Percentiles rank a stretch among this genome's conserved stretches.
Conservation (phyloP, 192 early-diverging fungal species). For the Thamnidium elegans region DNA sequence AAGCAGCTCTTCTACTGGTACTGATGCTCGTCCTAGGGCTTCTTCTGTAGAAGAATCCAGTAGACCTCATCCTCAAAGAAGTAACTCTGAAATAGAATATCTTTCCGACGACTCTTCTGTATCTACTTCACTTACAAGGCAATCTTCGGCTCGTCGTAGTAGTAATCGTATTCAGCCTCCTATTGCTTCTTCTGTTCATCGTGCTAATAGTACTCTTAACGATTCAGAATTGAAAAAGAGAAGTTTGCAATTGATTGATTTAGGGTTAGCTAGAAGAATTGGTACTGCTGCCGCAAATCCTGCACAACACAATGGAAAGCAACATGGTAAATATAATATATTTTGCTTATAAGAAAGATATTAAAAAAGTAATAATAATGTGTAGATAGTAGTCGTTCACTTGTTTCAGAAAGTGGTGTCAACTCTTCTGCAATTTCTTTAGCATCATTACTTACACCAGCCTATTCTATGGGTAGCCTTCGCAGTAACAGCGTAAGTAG, state of each 20-base stretch:
- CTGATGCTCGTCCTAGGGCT: not conserved
- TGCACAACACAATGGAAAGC: constrained; percentile 5
- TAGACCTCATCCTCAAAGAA: not conserved
- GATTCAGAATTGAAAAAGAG: constrained; percentile 1
- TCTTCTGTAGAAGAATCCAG: constrained; percentile 9
- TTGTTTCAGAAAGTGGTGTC: not conserved
- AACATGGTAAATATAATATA: not conserved
- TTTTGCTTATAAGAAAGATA: no score
- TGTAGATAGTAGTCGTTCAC: constrained; percentile 10
- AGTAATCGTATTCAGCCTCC: not conserved
- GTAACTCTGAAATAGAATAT: constrained; percentile 4
- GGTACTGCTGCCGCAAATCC: not conserved
- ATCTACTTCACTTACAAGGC: not conserved
- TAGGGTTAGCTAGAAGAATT: constrained; percentile 12
- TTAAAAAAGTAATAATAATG: no score
- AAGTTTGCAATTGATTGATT: constrained; percentile 8
- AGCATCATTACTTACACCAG: constrained; percentile 15
- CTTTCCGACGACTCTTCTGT: not conserved
- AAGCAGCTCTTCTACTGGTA: not conserved
- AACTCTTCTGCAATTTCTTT: constrained; percentile 5
- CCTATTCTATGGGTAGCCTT: constrained; percentile 18
- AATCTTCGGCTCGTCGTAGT: not conserved
- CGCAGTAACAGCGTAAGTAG: constrained; percentile 13
- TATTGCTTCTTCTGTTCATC: not conserved
- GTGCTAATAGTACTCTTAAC: not conserved